phyloP scores from a whole-genome alignment of 495 filamentous ascomycete species.

The Hypoxylon perforatum region DNA sequence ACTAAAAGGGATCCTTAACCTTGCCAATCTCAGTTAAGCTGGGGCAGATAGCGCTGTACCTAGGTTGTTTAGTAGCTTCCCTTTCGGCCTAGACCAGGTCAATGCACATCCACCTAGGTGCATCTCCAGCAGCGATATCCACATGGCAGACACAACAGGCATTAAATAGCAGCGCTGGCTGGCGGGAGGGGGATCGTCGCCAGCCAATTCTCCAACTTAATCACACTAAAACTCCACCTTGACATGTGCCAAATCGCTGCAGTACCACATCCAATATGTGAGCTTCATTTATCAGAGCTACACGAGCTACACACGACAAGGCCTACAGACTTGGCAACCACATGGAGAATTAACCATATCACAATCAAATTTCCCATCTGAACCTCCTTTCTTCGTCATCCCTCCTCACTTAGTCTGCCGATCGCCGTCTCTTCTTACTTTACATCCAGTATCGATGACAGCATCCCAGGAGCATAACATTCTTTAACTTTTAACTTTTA shows the following conservation, averaged over 20 bases:
- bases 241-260: conserved; percentile 29
- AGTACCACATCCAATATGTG: conserved; percentile 26
- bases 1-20: too few species aligned
- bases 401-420: too few species aligned
- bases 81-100: conserved; percentile 2
- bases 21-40: too few species aligned
- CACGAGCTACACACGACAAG: background rate
- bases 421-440: too few species aligned
- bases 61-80: background rate
- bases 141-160: too few species aligned
- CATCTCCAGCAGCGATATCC: conserved; percentile 4
- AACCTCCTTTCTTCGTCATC: conserved; percentile 14
- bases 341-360: conserved; percentile 18
- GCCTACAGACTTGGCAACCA: conserved; percentile 35
- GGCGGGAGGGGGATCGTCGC: conserved; percentile 26
- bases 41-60: too few species aligned
- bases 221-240: conserved; percentile 25
- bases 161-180: conserved; percentile 12
- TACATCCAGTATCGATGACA: conserved; percentile 24
- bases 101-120: conserved; percentile 25
- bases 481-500: conserved; percentile 10
- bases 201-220: background rate
- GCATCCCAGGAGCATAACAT: conserved; percentile 18
- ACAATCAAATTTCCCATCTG: conserved; percentile 28
- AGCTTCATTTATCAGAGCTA: conserved; percentile 24